These are phyloP conservation scores for Aspergillus nomiae DNA, from an alignment of 2,329 filamentous ascomycete genomes.

Conservation along the genomic window DNA sequence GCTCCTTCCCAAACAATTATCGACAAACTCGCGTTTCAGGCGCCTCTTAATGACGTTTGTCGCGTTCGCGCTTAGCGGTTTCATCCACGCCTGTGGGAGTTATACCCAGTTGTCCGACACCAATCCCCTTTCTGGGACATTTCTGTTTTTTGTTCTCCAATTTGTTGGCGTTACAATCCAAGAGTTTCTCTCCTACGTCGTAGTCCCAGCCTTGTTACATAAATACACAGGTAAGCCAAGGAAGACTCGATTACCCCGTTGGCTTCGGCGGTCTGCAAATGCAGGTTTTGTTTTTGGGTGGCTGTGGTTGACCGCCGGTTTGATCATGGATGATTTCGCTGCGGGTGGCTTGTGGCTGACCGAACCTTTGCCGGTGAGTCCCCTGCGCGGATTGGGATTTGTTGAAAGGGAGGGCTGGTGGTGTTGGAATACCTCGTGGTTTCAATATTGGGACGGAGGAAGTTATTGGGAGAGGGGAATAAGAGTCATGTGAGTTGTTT, in stretches of 20 bases:
- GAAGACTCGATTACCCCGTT: conserved; percentile 42
- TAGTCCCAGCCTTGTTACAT: conserved; percentile 16
- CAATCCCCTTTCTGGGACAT: conserved; percentile 53
- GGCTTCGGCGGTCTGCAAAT: conserved; percentile 59
- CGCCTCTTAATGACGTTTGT: conserved; percentile 28
- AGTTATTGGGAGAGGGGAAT: conserved; percentile 66
- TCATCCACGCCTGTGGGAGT: conserved; percentile 71
- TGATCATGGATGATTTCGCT: conserved; percentile 76
- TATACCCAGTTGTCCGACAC: conserved; percentile 66
- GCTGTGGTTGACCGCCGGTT: conserved; percentile 66
- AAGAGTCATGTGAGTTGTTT: conserved; percentile 29
- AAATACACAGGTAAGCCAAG: background rate
- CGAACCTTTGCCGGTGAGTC: conserved; percentile 78
- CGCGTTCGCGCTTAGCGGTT: conserved; percentile 38
- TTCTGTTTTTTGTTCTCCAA: conserved; percentile 73
- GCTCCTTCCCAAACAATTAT: conserved; percentile 25
- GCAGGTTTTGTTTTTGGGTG: conserved; percentile 64
- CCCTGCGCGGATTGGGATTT: conserved; percentile 66
- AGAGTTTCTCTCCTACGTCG: conserved; percentile 33
- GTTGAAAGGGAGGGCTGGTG: conserved; percentile 65
- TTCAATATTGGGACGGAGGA: conserved; percentile 61
- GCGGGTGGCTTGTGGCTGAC: conserved; percentile 74
- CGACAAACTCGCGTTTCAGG: conserved; percentile 19
- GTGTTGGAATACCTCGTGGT: conserved; percentile 62
- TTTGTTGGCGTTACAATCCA: conserved; percentile 67